phyloP scores from a whole-genome alignment of 2,329 filamentous ascomycete genomes.

The Xylariomycetidae sp. region DNA sequence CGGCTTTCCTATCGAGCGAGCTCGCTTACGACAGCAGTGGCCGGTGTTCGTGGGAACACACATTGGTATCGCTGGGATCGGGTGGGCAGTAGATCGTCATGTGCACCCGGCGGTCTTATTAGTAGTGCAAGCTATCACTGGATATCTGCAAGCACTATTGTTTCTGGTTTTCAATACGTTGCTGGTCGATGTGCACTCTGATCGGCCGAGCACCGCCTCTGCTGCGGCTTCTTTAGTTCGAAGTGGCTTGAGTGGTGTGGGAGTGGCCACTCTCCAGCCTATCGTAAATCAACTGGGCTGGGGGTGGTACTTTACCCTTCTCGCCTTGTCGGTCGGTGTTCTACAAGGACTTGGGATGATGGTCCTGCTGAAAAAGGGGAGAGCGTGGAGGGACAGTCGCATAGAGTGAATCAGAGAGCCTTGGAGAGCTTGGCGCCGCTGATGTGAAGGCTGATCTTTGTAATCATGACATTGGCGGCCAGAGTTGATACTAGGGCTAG shows the following conservation, averaged over 20 bases:
- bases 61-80: slow-evolving; percentile 2
- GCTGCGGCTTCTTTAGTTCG: slow-evolving; percentile 3
- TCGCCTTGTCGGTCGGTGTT: slow-evolving; percentile 2
- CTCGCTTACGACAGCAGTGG: slow-evolving; percentile 4
- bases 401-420: no score
- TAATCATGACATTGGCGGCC: no score
- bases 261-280: slow-evolving; percentile 3
- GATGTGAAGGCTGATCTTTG: no score
- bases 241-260: slow-evolving; percentile 4
- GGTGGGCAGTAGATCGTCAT: slow-evolving; percentile 1
- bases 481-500: no score
- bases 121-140: slow-evolving; percentile 1
- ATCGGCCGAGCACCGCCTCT: slow-evolving; percentile 5
- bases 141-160: slow-evolving; percentile 1
- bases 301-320: slow-evolving; percentile 5
- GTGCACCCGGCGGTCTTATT: slow-evolving; percentile 3
- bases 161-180: slow-evolving; percentile 5
- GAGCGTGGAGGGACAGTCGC: no score
- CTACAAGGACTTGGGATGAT: no score
- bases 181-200: slow-evolving; percentile 3
- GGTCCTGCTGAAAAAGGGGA: no score
- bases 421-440: no score
- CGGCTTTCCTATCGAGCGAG: slow-evolving; percentile 4
- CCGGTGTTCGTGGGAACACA: slow-evolving; percentile 2
- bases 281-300: slow-evolving; percentile 1